These are phyloP conservation scores for Priceomyces fermenticarens DNA, from an alignment of 805 yeast genomes.

Conservation along the genomic window DNA sequence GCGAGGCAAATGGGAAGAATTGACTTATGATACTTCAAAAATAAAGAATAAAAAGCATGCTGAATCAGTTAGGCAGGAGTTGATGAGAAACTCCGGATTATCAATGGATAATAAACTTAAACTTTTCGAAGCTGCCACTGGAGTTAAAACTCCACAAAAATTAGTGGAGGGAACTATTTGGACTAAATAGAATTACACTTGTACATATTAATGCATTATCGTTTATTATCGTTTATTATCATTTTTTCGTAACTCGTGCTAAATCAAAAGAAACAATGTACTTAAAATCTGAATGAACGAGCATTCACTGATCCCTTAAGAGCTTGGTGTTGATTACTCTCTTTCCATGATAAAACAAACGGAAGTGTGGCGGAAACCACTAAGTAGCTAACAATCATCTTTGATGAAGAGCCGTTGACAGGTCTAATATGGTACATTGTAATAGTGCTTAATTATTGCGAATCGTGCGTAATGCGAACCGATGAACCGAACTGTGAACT, in stretches of 20 bases:
- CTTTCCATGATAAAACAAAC: constrained; percentile 39
- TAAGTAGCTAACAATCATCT: constrained; percentile 36
- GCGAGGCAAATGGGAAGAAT: constrained; percentile 25
- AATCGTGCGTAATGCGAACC: too few relatives aligned
- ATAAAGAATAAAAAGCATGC: constrained; percentile 11
- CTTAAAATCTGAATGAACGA: constrained; percentile 20
- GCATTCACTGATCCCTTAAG: constrained; percentile 34
- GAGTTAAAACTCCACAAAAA: constrained; percentile 22
- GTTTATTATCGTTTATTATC: neutral
- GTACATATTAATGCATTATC: constrained; percentile 4
- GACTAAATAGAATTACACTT: constrained; percentile 12
- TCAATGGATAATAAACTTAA: constrained; percentile 22
- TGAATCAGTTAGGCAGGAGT: constrained; percentile 11
- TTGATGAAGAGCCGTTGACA: constrained; percentile 14
- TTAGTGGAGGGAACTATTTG: constrained; percentile 26
- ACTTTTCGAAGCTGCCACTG: constrained; percentile 29
- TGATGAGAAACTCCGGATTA: constrained; percentile 29
- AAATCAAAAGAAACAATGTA: too few relatives aligned
- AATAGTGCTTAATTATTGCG: too few relatives aligned
- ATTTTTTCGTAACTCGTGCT: too few relatives aligned
- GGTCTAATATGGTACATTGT: constrained; percentile 13
- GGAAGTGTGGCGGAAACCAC: constrained; percentile 39
- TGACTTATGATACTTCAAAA: constrained; percentile 7
- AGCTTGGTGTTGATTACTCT: constrained; percentile 20
- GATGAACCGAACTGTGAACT: too few relatives aligned